Conservation (phyloP, 1,284 basidiomycete genomes). For the Coniferiporia weirii region DNA sequence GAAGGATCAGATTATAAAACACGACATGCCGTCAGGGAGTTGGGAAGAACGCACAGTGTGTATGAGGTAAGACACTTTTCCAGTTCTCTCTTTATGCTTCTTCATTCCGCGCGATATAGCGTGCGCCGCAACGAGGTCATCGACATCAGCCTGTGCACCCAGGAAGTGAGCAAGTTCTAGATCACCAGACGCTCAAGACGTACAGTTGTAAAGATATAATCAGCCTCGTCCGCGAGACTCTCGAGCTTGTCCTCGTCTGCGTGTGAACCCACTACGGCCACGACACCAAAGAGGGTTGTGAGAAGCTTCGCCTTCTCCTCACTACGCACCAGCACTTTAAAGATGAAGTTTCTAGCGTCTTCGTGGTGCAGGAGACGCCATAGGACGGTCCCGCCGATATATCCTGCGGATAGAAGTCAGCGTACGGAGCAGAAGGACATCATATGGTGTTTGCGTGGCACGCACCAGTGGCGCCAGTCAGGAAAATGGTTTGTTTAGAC, state of each 20-base stretch:
- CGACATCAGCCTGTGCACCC: constrained; percentile 35
- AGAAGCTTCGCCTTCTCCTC: constrained; percentile 37
- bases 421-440: background rate
- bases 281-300: constrained; percentile 29
- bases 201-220: constrained; percentile 33
- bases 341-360: constrained; percentile 30
- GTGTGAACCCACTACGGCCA: constrained; percentile 35
- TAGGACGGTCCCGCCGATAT: constrained; percentile 40
- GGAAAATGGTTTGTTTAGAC: constrained; percentile 13
- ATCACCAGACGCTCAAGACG: background rate
- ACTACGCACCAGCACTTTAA: constrained; percentile 38
- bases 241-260: constrained; percentile 31
- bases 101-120: constrained; percentile 42
- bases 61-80: constrained; percentile 41
- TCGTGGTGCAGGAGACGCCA: constrained; percentile 35
- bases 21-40: background rate
- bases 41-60: constrained; percentile 39
- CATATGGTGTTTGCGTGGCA: background rate
- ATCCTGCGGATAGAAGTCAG: constrained; percentile 26
- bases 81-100: constrained; percentile 37
- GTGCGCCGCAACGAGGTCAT: constrained; percentile 34
- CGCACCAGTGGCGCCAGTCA: constrained; percentile 12
- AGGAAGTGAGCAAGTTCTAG: background rate
- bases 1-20: background rate
- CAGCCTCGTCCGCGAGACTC: constrained; percentile 27